Conservation (phyloP, 495 filamentous ascomycete species). For the Massariosphaeria phaeospora region DNA sequence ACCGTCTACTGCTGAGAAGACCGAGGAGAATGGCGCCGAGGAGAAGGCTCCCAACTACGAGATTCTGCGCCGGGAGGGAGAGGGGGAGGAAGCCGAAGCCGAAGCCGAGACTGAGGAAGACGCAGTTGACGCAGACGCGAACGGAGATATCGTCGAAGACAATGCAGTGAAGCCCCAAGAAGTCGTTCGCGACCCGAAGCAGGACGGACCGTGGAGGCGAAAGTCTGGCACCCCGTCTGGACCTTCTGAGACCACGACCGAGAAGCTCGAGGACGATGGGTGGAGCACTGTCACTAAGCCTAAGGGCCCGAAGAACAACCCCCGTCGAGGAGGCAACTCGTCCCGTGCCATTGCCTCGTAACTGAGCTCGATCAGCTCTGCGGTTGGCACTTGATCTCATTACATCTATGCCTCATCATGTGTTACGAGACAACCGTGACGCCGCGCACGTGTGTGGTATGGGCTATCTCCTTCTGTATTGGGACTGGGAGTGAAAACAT, state of each 20-base stretch:
- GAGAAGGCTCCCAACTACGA: constrained; percentile 35
- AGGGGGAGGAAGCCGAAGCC: constrained; percentile 35
- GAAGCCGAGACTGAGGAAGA: constrained; percentile 32
- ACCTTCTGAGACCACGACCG: constrained; percentile 18
- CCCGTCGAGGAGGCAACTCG: constrained; percentile 18
- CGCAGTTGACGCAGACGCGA: constrained; percentile 32
- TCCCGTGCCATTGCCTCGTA: constrained; percentile 30
- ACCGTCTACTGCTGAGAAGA: constrained; percentile 25
- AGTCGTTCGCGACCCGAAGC: constrained; percentile 28
- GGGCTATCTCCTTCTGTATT: background rate
- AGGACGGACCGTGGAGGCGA: constrained; percentile 31
- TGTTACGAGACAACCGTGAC: constrained; percentile 5
- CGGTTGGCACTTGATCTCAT: background rate
- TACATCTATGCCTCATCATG: background rate
- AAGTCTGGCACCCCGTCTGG: constrained; percentile 26
- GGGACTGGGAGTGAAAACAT: too few species aligned
- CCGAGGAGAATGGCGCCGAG: constrained; percentile 38
- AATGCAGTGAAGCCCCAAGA: constrained; percentile 43
- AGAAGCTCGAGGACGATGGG: constrained; percentile 27
- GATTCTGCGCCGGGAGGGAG: constrained; percentile 36
- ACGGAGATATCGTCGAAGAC: constrained; percentile 39
- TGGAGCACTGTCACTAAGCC: constrained; percentile 32
- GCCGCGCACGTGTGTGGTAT: constrained; percentile 4
- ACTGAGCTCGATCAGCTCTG: background rate
- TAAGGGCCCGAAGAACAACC: background rate